phyloP scores from a whole-genome alignment of 192 early-diverging fungal species.

The Borealophlyctis nickersoniae region DNA sequence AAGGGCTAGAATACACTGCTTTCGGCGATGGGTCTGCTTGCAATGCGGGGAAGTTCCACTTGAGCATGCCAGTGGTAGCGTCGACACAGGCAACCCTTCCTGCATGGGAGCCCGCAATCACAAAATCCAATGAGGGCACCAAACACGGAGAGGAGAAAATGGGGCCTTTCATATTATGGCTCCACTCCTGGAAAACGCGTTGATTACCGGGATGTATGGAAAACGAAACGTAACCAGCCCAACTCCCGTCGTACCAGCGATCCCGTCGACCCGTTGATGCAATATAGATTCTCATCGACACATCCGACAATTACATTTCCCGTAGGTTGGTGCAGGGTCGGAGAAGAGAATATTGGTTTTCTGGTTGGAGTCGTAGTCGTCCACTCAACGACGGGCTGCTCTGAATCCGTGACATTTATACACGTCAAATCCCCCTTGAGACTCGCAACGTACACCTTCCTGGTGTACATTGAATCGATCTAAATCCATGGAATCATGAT shows the following conservation, averaged over 20 bases:
- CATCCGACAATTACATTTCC: neutral
- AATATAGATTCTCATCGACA: neutral
- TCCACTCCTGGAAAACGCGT: no score
- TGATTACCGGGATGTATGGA: no score
- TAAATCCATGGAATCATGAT: neutral
- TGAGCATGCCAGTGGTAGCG: no score
- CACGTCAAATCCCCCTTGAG: neutral
- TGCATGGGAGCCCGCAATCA: neutral
- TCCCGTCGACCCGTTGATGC: neutral
- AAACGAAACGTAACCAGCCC: no score
- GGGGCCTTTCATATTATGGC: neutral
- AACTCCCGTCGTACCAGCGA: no score
- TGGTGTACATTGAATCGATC: neutral
- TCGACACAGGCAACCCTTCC: no score
- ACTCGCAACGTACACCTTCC: neutral
- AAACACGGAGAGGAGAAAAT: slow-evolving; percentile 1
- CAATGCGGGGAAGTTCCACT: neutral
- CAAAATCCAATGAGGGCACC: neutral
- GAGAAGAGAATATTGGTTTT: neutral
- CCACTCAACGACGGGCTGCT: neutral
- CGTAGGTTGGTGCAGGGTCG: neutral
- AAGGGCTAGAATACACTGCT: neutral
- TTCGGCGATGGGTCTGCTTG: neutral
- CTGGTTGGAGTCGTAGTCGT: neutral
- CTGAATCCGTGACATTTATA: neutral